Evolutionary conservation across 768 basidiomycete genomes (phyloP), one percentile per base, ranked within the genome.

Genomic region (Amylocystis lapponica): DNA sequence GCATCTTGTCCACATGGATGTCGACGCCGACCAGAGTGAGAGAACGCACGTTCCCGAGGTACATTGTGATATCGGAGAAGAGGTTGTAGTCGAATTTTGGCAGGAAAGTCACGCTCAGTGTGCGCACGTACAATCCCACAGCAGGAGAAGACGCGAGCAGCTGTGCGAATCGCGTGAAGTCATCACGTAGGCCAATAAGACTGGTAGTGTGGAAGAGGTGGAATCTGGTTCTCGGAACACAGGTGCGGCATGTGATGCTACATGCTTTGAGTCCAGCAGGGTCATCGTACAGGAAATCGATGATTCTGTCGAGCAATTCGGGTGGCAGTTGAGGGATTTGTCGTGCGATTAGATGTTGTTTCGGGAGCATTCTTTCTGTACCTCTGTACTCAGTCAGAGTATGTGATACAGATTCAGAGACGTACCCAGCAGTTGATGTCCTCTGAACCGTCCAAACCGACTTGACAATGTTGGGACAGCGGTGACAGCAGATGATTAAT

Each of bases 121-220:
- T 30, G n/a, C 50, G 50, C 21, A 57, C 49, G 37, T 53, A 52
- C 19, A 22, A 37, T 2, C 54, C 49, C 22, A 60, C 33, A 27
- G 47, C 32, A 2, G 54, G 56, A 17, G 50, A 40, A 4, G 20
- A n/a, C n/a, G 39, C 13, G 3, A 60, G 49, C 16, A 57, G 51
- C 3, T 43, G 34, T 9, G 40, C 31, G 51, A 53, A 55, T 11
- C n/a, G n/a, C n/a, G 48, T 19, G 14, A 33, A 7, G 19, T 33
- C 14, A n/a, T 33, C 6, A 5, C 14, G 7, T 6, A n/a, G 32
- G n/a, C n/a, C 6, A 19, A 5, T 33, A 19, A 33, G 32, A 7
- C 19, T n/a, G 14, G 53, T 14, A 22, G 39, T n/a, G 31, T 21
- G 25, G 34, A 49, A 45, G 25, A 39, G 36, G 25, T 45, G 48